phyloP scores from a whole-genome alignment of 768 basidiomycete species.

The Kwoniella dejecticola region DNA sequence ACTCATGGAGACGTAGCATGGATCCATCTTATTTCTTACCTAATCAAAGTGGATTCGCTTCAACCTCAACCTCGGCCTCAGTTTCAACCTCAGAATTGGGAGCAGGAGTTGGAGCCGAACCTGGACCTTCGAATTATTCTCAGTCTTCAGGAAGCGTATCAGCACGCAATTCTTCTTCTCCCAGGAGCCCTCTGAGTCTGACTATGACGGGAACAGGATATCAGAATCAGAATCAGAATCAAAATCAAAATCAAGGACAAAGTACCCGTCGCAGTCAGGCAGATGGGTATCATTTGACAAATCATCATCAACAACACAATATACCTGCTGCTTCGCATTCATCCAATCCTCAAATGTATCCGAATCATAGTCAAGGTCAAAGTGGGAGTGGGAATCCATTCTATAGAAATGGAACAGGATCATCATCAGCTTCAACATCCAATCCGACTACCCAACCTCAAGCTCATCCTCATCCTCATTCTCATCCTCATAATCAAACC shows the following conservation, averaged over 20 bases:
- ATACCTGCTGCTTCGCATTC: too few species aligned
- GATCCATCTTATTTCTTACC: conserved; percentile 23
- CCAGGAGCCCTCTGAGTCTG: neutral
- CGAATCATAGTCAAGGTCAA: too few species aligned
- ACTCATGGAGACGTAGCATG: too few species aligned
- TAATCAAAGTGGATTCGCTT: neutral
- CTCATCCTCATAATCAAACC: neutral
- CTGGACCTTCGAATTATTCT: conserved; percentile 3
- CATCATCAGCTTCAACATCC: too few species aligned
- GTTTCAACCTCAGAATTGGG: neutral
- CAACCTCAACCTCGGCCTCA: neutral
- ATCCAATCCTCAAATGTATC: too few species aligned
- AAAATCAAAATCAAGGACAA: neutral
- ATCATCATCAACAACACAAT: too few species aligned
- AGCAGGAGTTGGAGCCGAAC: neutral
- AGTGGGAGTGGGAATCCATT: too few species aligned
- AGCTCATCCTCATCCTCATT: too few species aligned
- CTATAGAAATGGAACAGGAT: too few species aligned
- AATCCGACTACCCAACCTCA: conserved; percentile 1
- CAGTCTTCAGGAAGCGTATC: conserved; percentile 1
- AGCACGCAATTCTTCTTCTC: neutral
- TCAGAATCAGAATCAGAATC: neutral
- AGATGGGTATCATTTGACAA: too few species aligned
- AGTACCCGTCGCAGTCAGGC: too few species aligned
- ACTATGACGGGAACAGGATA: too few species aligned